phyloP scores from a whole-genome alignment of 164 flowering plant species.

The Macadamia integrifolia region DNA sequence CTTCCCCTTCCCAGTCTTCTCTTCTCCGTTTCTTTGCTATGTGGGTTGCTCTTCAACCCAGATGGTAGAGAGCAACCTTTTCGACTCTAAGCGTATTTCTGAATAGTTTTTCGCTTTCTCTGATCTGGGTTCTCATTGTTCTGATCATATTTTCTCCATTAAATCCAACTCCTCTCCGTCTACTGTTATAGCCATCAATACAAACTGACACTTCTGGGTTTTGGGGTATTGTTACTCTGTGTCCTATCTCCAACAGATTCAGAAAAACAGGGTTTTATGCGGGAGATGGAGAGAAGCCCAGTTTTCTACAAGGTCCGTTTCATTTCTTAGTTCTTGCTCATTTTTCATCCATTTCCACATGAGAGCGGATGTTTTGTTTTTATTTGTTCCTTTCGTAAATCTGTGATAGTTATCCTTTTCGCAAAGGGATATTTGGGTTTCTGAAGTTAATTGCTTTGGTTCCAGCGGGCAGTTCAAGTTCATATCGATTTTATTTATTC shows the following conservation, averaged over 20 bases:
- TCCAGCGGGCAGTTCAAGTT: neutral
- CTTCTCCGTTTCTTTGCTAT: constrained; percentile 11
- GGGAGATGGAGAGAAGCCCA: constrained; percentile 10
- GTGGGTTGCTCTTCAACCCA: constrained; percentile 8
- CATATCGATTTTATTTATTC: neutral
- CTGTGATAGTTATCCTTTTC: neutral
- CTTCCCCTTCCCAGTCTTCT: neutral
- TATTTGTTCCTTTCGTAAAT: neutral
- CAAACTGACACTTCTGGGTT: neutral
- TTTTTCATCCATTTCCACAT: neutral
- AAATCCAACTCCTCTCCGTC: constrained; percentile 5
- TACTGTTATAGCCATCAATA: constrained; percentile 1
- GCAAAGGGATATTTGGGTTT: neutral
- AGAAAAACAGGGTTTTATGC: constrained; percentile 19
- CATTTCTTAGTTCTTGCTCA: constrained; percentile 8
- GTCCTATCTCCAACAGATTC: neutral
- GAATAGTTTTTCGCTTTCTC: neutral
- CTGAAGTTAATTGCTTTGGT: neutral
- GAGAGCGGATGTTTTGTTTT: neutral
- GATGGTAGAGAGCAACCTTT: constrained; percentile 9
- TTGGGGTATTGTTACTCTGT: neutral
- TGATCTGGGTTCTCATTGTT: constrained; percentile 15
- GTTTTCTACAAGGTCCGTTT: constrained; percentile 29
- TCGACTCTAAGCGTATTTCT: constrained; percentile 5
- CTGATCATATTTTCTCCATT: constrained; percentile 15